Evolutionary conservation across 108 stramenopile genomes (phyloP).

Genomic region (Nitzschia sp.): DNA sequence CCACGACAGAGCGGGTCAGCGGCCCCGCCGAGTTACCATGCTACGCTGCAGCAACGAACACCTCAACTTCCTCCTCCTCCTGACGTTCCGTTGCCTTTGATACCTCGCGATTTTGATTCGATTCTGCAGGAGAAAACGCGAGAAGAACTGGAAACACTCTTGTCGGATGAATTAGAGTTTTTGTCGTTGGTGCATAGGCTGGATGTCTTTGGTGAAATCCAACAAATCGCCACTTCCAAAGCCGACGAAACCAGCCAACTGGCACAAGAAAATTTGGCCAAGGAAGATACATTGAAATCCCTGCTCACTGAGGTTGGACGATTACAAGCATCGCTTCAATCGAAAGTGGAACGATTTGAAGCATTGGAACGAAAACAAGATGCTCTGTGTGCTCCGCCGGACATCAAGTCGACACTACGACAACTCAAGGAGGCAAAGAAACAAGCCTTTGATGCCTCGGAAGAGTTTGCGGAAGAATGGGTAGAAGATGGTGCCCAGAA

Average conservation of each 20-base stretch:
- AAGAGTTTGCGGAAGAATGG: constrained; percentile 73
- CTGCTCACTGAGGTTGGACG: constrained; percentile 35
- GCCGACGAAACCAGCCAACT: constrained; percentile 48
- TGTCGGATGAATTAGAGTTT: constrained; percentile 55
- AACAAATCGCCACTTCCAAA: constrained; percentile 34
- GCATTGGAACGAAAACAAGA: constrained; percentile 53
- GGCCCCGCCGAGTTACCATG: constrained; percentile 43
- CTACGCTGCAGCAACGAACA: background rate
- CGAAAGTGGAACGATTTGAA: constrained; percentile 48
- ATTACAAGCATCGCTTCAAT: constrained; percentile 40
- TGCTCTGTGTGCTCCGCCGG: constrained; percentile 49
- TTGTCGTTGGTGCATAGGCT: constrained; percentile 42
- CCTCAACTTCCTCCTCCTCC: constrained; percentile 17
- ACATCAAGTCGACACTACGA: constrained; percentile 30
- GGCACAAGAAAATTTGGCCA: constrained; percentile 48
- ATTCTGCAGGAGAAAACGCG: constrained; percentile 46
- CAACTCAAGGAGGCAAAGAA: constrained; percentile 60
- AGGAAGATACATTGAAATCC: constrained; percentile 40
- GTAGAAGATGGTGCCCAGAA: constrained; percentile 45
- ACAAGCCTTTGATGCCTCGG: constrained; percentile 63
- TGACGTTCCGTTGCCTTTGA: constrained; percentile 44
- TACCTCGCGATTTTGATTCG: constrained; percentile 57
- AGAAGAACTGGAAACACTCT: constrained; percentile 52
- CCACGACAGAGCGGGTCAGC: constrained; percentile 10
- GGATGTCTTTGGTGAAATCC: constrained; percentile 38